Evolutionary conservation across 345 rosid genomes (phyloP).

Genomic region (Turnera subulata): DNA sequence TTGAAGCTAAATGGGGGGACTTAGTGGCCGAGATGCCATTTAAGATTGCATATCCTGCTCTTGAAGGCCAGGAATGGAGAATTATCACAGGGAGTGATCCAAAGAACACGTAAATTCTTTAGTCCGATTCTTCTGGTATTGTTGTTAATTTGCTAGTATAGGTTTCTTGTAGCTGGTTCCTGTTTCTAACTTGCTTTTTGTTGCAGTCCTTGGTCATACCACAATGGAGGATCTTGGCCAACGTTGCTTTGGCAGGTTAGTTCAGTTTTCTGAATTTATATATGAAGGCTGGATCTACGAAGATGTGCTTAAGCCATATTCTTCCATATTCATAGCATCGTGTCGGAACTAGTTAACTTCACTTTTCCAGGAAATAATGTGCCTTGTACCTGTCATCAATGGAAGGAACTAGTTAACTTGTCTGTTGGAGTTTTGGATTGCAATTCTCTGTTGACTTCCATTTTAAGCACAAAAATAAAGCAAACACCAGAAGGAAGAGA

Average conservation of each 20-base stretch:
- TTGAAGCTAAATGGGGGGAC: constrained; percentile 91
- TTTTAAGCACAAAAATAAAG: constrained; percentile 27
- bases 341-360: not conserved
- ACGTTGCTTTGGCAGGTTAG: constrained; percentile 92
- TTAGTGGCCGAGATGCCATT: constrained; percentile 92
- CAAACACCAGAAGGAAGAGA: no score
- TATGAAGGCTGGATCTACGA: no score
- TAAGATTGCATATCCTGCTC: constrained; percentile 87
- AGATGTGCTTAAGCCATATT: not conserved
- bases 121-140: no score
- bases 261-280: not conserved
- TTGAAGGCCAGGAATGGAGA: constrained; percentile 89
- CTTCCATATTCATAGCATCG: no score
- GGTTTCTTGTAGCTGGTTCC: no score
- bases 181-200: constrained; percentile 7
- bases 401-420: not conserved
- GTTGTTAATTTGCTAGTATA: no score
- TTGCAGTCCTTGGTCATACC: constrained; percentile 95
- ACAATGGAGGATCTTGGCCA: constrained; percentile 99
- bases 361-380: not conserved
- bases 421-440: not conserved
- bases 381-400: not conserved
- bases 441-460: not conserved
- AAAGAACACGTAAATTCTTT: constrained; percentile 71
- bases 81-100: constrained; percentile 97